phyloP scores from a whole-genome alignment of 2,329 filamentous ascomycete genomes.

The Scedosporium dehoogii region DNA sequence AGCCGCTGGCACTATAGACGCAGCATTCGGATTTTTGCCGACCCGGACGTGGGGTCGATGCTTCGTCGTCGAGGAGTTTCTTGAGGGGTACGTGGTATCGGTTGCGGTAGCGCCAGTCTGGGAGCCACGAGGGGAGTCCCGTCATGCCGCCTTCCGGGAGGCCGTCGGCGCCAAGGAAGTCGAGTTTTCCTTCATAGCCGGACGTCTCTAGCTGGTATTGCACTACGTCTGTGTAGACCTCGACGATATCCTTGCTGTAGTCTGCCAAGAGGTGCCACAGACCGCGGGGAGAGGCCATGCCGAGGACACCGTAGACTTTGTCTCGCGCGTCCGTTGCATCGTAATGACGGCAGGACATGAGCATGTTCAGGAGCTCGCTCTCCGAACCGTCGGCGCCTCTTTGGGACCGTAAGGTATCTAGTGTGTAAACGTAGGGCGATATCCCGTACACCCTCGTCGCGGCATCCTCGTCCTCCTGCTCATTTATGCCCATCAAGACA shows the following conservation, averaged over 20 bases:
- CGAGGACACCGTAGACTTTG: slow-evolving; percentile 17
- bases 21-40: background rate
- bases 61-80: slow-evolving; percentile 10
- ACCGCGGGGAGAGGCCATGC: slow-evolving; percentile 10
- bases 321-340: slow-evolving; percentile 15
- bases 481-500: slow-evolving; percentile 10
- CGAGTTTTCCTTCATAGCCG: slow-evolving; percentile 9
- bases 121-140: slow-evolving; percentile 11
- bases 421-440: slow-evolving; percentile 10
- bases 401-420: slow-evolving; percentile 9
- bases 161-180: slow-evolving; percentile 12
- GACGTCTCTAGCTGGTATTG: slow-evolving; percentile 9
- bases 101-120: slow-evolving; percentile 11
- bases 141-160: slow-evolving; percentile 13
- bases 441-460: slow-evolving; percentile 10
- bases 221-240: slow-evolving; percentile 15
- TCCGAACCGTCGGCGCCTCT: slow-evolving; percentile 4
- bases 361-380: slow-evolving; percentile 8
- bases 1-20: slow-evolving; percentile 11
- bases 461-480: slow-evolving; percentile 9
- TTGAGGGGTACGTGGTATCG: slow-evolving; percentile 11
- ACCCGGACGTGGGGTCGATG: slow-evolving; percentile 5
- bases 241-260: slow-evolving; percentile 14
- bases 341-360: slow-evolving; percentile 10
- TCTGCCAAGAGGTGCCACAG: slow-evolving; percentile 8